Evolutionary conservation across 83 land plant genomes (phyloP), one percentile per base, ranked within the genome.

Genomic region (Isoetes engelmannii): DNA sequence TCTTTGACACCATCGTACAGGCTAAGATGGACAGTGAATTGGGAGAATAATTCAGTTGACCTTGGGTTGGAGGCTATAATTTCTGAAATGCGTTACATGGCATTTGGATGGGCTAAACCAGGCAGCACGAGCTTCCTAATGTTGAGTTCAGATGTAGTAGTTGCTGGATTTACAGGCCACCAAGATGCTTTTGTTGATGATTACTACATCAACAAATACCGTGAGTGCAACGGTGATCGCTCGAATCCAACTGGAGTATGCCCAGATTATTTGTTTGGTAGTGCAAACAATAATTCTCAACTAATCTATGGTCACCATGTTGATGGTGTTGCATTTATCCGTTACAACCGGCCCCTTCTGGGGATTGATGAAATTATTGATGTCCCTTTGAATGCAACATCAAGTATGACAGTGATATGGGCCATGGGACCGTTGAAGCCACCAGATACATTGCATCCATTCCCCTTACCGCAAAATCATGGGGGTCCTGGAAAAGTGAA

Each of bases 31-130:
- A 82, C 89, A 4, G 51, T 89, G 48, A 48, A 79, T 70, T 68
- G 57, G 6, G 79, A 50, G 6, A 68, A 70, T 4, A 72, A 74
- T 56, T 60, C 66, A 4, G 84, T 95, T 42, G 97, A 91, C 48
- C 78, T 95, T 28, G 99, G 92, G 4, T 78, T 95, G 47, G 99
- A 95, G 71, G 97, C 90, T 15, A 84, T 81, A 0, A 81, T 84
- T 6, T 72, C 78, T 43, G 78, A 75, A 48, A 74, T 72, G 46
- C 76, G 84, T 28, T 95, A 95, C 67, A 85, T 95, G 97, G 99
- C 92, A 6, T 95, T 95, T 55, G 99, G 97, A 4, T 95, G 99
- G 99, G 94, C 97, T 5, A 58, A 79, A 15, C 94, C 90, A 3
- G 80, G 70, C 20, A 45, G 67, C 0, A 53, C 73, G 4, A 63